phyloP scores from a whole-genome alignment of 2,329 filamentous ascomycete species.

The Trichophaea hybrida region DNA sequence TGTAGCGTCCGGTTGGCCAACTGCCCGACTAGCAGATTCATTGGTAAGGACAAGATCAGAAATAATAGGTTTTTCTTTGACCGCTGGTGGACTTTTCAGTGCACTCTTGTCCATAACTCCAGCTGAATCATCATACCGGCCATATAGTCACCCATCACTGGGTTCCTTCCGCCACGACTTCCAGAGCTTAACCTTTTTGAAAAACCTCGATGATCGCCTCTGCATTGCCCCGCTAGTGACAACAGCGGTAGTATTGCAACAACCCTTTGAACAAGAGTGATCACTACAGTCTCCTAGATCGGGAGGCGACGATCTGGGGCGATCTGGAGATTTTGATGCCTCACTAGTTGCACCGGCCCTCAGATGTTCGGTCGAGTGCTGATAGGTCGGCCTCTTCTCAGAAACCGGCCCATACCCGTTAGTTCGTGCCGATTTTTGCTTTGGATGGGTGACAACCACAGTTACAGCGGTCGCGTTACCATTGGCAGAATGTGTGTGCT shows the following conservation, averaged over 20 bases:
- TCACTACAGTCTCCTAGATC: conserved; percentile 23
- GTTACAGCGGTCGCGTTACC: conserved; percentile 12
- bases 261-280: conserved; percentile 20
- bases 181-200: conserved; percentile 23
- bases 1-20: conserved; percentile 3
- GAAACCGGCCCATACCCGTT: conserved; percentile 13
- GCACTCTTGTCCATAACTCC: not conserved
- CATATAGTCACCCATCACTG: conserved; percentile 24
- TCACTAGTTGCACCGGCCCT: conserved; percentile 15
- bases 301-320: conserved; percentile 22
- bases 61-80: conserved; percentile 8
- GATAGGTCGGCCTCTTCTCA: conserved; percentile 23
- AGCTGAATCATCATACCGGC: conserved; percentile 14
- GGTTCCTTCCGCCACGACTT: conserved; percentile 18
- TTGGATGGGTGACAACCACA: conserved; percentile 20
- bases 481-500: conserved; percentile 2
- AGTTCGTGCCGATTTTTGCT: conserved; percentile 3
- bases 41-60: not conserved
- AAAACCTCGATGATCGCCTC: conserved; percentile 22
- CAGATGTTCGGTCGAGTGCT: conserved; percentile 21
- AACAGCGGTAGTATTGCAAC: conserved; percentile 15
- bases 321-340: conserved; percentile 8
- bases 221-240: conserved; percentile 17
- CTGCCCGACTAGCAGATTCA: conserved; percentile 5
- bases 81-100: not conserved